phyloP scores from a whole-genome alignment of 139 green algal species.

The Haematococcus sp. region DNA sequence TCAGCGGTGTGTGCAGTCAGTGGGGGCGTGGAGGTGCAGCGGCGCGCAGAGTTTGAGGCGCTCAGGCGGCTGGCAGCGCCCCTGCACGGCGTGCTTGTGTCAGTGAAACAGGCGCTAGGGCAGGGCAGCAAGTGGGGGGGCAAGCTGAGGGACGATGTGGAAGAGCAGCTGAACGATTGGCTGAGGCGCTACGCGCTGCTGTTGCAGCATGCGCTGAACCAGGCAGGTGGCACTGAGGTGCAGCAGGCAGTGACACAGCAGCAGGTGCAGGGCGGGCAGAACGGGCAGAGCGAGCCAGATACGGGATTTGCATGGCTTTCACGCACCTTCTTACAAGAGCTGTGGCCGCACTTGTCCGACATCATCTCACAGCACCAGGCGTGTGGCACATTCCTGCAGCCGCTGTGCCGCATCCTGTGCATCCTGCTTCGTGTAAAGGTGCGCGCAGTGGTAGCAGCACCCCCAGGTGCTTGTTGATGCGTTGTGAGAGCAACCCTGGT shows the following conservation, averaged over 20 bases:
- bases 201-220: neutral
- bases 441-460: neutral
- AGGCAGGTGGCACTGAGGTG: no score
- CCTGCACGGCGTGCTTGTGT: neutral
- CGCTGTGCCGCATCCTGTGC: no score
- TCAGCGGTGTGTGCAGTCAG: neutral
- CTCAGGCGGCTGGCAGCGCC: neutral
- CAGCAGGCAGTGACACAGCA: neutral
- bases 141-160: neutral
- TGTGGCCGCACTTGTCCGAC: neutral
- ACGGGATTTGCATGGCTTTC: neutral
- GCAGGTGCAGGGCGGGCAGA: neutral
- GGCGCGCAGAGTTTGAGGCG: neutral
- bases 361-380: neutral
- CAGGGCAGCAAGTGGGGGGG: neutral
- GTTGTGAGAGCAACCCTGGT: no score
- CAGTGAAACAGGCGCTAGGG: neutral
- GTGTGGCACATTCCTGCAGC: no score
- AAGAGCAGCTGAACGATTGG: neutral
- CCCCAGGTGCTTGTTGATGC: neutral
- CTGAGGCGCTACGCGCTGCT: slow-evolving; percentile 1
- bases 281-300: neutral
- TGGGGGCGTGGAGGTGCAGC: neutral
- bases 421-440: neutral
- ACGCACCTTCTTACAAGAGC: neutral